Percentiles rank a stretch among this genome's conserved stretches.
These are phyloP conservation scores for Melaleuca alternifolia DNA, from an alignment of 345 rosid species.

Conservation along the genomic window DNA sequence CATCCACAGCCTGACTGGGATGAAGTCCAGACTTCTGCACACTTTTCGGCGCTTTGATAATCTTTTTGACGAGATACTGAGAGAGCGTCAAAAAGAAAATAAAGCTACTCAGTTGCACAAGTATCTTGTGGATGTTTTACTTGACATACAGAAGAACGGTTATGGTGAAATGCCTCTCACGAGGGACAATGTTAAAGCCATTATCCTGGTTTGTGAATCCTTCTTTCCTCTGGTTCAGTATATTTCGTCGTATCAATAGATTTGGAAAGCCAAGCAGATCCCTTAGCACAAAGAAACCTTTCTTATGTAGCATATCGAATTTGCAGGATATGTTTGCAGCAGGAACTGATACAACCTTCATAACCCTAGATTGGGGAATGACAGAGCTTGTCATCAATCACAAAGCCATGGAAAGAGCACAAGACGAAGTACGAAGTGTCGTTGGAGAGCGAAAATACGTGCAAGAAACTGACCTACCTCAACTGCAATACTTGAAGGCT, in stretches of 20 bases:
- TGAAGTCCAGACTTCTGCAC: slow-evolving; percentile 18
- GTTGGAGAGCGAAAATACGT: slow-evolving; percentile 26
- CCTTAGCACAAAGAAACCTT: neutral
- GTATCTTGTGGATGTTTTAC: slow-evolving; percentile 30
- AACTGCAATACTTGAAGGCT: slow-evolving; percentile 31
- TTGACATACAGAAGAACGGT: slow-evolving; percentile 11
- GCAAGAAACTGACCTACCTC: slow-evolving; percentile 27
- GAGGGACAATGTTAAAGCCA: slow-evolving; percentile 28
- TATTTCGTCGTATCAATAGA: neutral
- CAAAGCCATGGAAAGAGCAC: slow-evolving; percentile 23
- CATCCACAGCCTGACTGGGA: slow-evolving; percentile 23
- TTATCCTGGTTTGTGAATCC: slow-evolving; percentile 24
- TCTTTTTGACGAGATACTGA: slow-evolving; percentile 18
- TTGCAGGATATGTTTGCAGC: slow-evolving; percentile 38
- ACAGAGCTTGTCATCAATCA: slow-evolving; percentile 36
- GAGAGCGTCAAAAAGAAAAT: slow-evolving; percentile 13
- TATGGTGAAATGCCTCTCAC: slow-evolving; percentile 22
- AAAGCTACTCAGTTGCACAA: neutral
- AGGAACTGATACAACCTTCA: slow-evolving; percentile 29
- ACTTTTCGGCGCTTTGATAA: slow-evolving; percentile 21
- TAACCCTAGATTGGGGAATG: slow-evolving; percentile 30
- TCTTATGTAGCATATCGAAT: neutral
- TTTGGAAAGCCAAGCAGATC: neutral
- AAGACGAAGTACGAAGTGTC: slow-evolving; percentile 26
- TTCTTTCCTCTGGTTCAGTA: neutral